Evolutionary conservation across 164 flowering plant species (phyloP).

Genomic region (Chimonanthus praecox): DNA sequence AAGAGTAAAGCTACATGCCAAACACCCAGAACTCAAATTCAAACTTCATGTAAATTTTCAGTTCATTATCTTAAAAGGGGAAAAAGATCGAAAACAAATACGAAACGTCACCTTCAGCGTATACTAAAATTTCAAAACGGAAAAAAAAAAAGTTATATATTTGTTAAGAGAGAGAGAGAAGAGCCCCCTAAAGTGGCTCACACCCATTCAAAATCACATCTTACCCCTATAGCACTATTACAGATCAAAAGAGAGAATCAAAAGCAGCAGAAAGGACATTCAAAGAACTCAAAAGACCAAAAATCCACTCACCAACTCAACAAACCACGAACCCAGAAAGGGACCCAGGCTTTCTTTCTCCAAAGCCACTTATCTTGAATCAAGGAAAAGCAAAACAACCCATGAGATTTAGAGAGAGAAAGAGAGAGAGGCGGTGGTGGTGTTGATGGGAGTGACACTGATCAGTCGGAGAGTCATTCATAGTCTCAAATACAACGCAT

Average conservation of each 20-base stretch:
- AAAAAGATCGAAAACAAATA: neutral
- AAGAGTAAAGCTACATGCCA: neutral
- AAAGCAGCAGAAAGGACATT: neutral
- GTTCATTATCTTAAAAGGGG: slow-evolving; percentile 1
- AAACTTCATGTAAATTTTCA: slow-evolving; percentile 3
- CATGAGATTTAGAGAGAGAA: slow-evolving; percentile 3
- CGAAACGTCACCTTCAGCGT: neutral
- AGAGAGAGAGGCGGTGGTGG: slow-evolving; percentile 10
- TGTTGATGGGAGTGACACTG: slow-evolving; percentile 11
- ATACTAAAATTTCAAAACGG: neutral
- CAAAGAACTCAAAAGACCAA: neutral
- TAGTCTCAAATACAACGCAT: slow-evolving; percentile 51
- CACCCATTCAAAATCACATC: neutral
- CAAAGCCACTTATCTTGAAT: slow-evolving; percentile 1
- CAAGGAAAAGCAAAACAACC: neutral
- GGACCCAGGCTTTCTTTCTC: slow-evolving; percentile 4
- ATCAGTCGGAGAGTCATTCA: slow-evolving; percentile 14
- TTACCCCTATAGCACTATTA: neutral
- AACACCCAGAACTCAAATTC: slow-evolving; percentile 4
- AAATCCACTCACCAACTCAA: slow-evolving; percentile 8
- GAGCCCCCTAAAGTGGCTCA: neutral
- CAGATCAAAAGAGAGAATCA: neutral
- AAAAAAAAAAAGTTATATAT: slow-evolving; percentile 1
- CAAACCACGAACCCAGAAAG: slow-evolving; percentile 3
- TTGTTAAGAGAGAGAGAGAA: neutral